Base-by-base conservation (phyloP, 2,329 filamentous ascomycete genomes). In the Diaporthe batatas region DNA sequence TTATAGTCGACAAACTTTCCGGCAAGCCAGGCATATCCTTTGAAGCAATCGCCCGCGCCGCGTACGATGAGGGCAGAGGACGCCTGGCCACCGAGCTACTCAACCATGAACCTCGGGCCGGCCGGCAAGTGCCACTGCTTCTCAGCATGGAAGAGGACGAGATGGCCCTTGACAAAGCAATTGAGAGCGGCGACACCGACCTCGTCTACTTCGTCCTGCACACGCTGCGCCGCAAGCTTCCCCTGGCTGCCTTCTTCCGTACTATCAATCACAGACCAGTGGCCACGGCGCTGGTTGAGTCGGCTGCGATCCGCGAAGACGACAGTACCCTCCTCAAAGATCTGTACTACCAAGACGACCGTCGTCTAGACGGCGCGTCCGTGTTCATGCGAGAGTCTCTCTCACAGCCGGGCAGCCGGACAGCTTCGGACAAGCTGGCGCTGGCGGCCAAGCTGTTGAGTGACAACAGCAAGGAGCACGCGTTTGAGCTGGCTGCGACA, bases 91-190 rank as follows among this genome's bases (percentile, higher is more conserved):
- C 95, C 0, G 91, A 97, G 77, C 86, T 99, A 0, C 87, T 99
- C 8, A 97, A 98, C 78, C 93, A 98, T 79, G 96, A 99, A 79
- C 95, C 96, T 12, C 91, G 96, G 72, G 96, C 95, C 2, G 96
- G 96, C n/a, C 94, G 96, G 76, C 96, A 99, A 82, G 96, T 99
- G 0, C 96, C 96, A 0, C 88, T 99, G 3, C 89, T 99, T 2
- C 86, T 99, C 54, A 95, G 90, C 80, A 98, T 98, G 94, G 95
- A 98, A 78, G 95, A 99, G 81, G 96, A 98, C 76, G 94, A 95
- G 76, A 91, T 98, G 53, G 96, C 96, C 0, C 89, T 99, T 0
- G 96, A 98, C 85, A 99, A 98, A 82, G 96, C 96, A 12, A 94
- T 98, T 73, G 95, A 98, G 81, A 97, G 94, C 74, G 96, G 96